A percentile compares a stretch with the other conserved stretches of the same genome.
These are phyloP conservation scores for Coriolopsis trogii DNA, from an alignment of 1,284 basidiomycete genomes.

Conservation along the genomic window DNA sequence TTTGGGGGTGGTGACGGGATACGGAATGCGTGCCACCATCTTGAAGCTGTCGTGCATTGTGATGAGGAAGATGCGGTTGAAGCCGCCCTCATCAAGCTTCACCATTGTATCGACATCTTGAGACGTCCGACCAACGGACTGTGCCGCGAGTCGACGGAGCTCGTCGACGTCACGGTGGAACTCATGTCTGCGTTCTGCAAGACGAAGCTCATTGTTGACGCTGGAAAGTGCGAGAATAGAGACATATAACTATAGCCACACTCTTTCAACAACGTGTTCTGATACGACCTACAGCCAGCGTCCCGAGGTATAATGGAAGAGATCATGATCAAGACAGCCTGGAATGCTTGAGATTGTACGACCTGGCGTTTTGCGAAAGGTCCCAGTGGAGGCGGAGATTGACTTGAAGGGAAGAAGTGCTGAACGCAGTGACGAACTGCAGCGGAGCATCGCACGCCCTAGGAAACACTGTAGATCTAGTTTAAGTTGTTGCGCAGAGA, in stretches of 20 bases:
- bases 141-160: slow-evolving; percentile 48
- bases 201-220: slow-evolving; percentile 47
- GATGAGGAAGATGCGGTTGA: slow-evolving; percentile 49
- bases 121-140: slow-evolving; percentile 42
- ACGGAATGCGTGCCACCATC: slow-evolving; percentile 53
- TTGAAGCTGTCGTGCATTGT: slow-evolving; percentile 45
- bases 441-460: too few relatives aligned
- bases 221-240: slow-evolving; percentile 36
- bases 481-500: too few relatives aligned
- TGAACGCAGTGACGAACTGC: too few relatives aligned
- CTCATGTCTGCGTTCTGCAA: slow-evolving; percentile 42
- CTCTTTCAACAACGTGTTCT: too few relatives aligned
- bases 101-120: slow-evolving; percentile 37
- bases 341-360: too few relatives aligned
- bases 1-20: slow-evolving; percentile 46
- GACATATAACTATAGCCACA: slow-evolving; percentile 28
- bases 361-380: too few relatives aligned
- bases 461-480: too few relatives aligned
- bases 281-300: too few relatives aligned
- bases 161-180: slow-evolving; percentile 47
- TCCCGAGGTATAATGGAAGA: too few relatives aligned
- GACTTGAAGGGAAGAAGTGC: too few relatives aligned
- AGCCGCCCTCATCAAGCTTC: slow-evolving; percentile 50
- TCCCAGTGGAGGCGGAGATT: too few relatives aligned
- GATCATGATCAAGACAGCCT: too few relatives aligned